phyloP scores from a whole-genome alignment of 768 basidiomycete species.

The Termitomyces sp. region DNA sequence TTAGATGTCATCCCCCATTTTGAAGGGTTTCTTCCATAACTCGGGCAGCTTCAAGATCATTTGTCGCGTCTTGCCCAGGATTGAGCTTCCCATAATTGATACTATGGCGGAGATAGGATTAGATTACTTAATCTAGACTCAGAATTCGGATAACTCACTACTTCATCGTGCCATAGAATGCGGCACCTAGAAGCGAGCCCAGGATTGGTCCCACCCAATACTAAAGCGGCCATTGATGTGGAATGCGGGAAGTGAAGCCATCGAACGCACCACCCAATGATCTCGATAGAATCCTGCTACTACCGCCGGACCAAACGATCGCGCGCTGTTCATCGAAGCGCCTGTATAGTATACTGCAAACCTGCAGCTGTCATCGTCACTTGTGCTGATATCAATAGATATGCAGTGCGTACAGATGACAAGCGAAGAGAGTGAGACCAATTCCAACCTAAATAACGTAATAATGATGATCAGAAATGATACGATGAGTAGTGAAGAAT shows the following conservation, averaged over 20 bases:
- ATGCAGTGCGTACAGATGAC: constrained; percentile 43
- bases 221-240: constrained; percentile 23
- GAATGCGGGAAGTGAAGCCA: neutral
- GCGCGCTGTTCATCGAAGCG: constrained; percentile 63
- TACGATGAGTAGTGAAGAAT: constrained; percentile 5
- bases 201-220: constrained; percentile 71
- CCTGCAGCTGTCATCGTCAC: constrained; percentile 21
- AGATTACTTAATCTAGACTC: neutral
- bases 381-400: neutral
- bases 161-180: constrained; percentile 55
- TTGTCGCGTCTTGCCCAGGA: constrained; percentile 31
- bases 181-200: constrained; percentile 55
- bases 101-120: constrained; percentile 20
- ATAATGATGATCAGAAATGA: neutral
- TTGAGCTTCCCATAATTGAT: constrained; percentile 51
- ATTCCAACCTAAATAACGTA: constrained; percentile 51
- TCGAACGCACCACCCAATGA: constrained; percentile 59
- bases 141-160: constrained; percentile 19
- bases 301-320: constrained; percentile 66
- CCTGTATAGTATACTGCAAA: constrained; percentile 61
- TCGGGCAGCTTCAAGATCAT: constrained; percentile 37
- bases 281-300: constrained; percentile 50
- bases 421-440: constrained; percentile 58
- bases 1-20: neutral
- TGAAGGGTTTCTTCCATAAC: constrained; percentile 10